Percentiles rank a stretch among this genome's conserved stretches.
Conservation (phyloP, 75 land plant genomes). For the Picea sitchensis region DNA sequence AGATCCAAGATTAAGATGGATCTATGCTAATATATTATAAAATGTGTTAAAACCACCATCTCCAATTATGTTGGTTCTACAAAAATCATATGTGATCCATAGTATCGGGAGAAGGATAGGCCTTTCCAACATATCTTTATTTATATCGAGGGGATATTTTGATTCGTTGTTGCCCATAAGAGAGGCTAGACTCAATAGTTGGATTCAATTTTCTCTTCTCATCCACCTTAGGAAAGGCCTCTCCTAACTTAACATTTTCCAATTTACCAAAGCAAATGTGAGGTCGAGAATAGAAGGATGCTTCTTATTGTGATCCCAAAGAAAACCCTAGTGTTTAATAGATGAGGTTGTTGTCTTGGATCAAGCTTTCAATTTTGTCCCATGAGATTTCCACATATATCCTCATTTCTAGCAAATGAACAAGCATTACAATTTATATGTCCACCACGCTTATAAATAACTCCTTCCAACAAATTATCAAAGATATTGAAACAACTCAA, state of each 20-base stretch:
- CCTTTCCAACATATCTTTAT: slow-evolving; percentile 44
- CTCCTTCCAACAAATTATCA: slow-evolving; percentile 16
- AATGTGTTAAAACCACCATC: no score
- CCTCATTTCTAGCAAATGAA: background rate
- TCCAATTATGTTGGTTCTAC: no score
- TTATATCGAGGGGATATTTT: slow-evolving; percentile 41
- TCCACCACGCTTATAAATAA: slow-evolving; percentile 13
- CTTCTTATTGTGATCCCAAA: slow-evolving; percentile 25
- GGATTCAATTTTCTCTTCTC: slow-evolving; percentile 31
- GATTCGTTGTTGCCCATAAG: slow-evolving; percentile 11
- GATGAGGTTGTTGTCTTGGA: background rate
- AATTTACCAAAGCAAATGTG: slow-evolving; percentile 10
- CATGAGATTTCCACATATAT: background rate
- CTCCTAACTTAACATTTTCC: slow-evolving; percentile 6
- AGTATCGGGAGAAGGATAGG: slow-evolving; percentile 16
- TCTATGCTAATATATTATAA: no score
- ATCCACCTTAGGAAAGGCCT: background rate
- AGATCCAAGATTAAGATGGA: no score
- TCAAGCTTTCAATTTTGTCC: background rate
- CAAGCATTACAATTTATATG: background rate
- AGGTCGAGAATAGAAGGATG: slow-evolving; percentile 15
- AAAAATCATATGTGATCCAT: no score
- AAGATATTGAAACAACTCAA: slow-evolving; percentile 14
- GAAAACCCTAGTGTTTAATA: slow-evolving; percentile 21
- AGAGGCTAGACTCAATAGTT: slow-evolving; percentile 6